Percentiles rank a stretch among this genome's conserved stretches.
Evolutionary conservation across 2,329 filamentous ascomycete species (phyloP).

Genomic region (Sphaceloma murrayae): DNA sequence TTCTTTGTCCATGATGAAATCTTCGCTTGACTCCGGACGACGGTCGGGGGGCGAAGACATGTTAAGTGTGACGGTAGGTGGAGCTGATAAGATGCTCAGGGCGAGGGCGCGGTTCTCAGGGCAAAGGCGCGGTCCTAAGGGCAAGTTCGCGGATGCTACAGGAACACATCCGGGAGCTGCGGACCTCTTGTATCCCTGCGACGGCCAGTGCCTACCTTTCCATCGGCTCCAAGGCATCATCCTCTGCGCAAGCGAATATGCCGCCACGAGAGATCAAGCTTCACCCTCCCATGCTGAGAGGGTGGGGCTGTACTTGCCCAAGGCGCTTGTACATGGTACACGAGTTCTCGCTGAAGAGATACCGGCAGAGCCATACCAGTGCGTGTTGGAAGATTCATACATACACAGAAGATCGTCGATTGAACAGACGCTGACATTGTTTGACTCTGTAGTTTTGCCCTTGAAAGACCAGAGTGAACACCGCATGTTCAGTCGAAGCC

Average conservation of each 20-base stretch:
- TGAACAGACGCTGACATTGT: too few species aligned
- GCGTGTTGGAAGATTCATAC: too few species aligned
- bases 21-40: slow-evolving; percentile 5
- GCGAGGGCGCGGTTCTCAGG: too few species aligned
- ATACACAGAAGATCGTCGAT: too few species aligned
- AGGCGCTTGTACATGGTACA: too few species aligned
- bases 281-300: slow-evolving; percentile 1
- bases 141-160: too few species aligned
- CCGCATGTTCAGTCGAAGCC: too few species aligned
- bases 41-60: slow-evolving; percentile 6
- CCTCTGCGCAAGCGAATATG: slow-evolving; percentile 9
- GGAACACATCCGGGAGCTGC: too few species aligned
- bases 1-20: not conserved
- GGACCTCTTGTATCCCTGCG: slow-evolving; percentile 7
- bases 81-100: not conserved
- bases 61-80: not conserved
- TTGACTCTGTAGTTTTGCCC: too few species aligned
- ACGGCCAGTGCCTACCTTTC: not conserved
- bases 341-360: too few species aligned
- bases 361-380: too few species aligned
- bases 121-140: too few species aligned
- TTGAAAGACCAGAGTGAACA: not conserved
- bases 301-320: slow-evolving; percentile 2
- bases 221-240: not conserved
- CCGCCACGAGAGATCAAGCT: slow-evolving; percentile 3